phyloP scores from a whole-genome alignment of 2,329 filamentous ascomycete genomes.

The Epicoccum sorghinum region DNA sequence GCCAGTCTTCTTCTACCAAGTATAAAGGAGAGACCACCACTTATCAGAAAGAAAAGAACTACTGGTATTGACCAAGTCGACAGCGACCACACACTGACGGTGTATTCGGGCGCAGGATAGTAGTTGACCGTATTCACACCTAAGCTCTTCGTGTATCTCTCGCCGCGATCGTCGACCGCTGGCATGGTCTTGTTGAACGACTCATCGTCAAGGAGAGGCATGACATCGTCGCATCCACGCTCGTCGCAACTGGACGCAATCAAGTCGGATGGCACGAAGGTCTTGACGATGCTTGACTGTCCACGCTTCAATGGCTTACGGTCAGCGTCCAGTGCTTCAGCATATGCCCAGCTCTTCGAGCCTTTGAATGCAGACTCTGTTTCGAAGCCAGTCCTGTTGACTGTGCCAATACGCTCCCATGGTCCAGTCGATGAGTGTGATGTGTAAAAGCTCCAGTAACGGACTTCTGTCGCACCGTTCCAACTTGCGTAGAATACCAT shows the following conservation, averaged over 20 bases:
- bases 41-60: neutral
- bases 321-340: constrained; percentile 8
- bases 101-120: neutral
- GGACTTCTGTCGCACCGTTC: constrained; percentile 39
- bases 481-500: constrained; percentile 34
- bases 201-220: constrained; percentile 6
- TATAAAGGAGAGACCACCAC: constrained; percentile 1
- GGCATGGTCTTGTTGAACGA: constrained; percentile 9
- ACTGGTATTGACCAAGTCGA: constrained; percentile 1
- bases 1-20: constrained; percentile 9
- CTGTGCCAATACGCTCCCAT: constrained; percentile 1
- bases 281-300: constrained; percentile 9
- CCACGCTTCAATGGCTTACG: constrained; percentile 7
- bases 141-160: constrained; percentile 1
- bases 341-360: constrained; percentile 10
- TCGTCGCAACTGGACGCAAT: constrained; percentile 5
- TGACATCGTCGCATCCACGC: constrained; percentile 10
- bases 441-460: constrained; percentile 39
- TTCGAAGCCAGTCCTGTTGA: constrained; percentile 11
- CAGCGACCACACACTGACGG: neutral
- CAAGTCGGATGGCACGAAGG: constrained; percentile 10
- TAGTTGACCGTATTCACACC: constrained; percentile 12
- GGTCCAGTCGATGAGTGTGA: constrained; percentile 4
- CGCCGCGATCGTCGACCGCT: constrained; percentile 4
- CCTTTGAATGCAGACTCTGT: constrained; percentile 1